Base-by-base conservation (phyloP, 208 protist genomes). In the Wallacemonas rigidus region DNA sequence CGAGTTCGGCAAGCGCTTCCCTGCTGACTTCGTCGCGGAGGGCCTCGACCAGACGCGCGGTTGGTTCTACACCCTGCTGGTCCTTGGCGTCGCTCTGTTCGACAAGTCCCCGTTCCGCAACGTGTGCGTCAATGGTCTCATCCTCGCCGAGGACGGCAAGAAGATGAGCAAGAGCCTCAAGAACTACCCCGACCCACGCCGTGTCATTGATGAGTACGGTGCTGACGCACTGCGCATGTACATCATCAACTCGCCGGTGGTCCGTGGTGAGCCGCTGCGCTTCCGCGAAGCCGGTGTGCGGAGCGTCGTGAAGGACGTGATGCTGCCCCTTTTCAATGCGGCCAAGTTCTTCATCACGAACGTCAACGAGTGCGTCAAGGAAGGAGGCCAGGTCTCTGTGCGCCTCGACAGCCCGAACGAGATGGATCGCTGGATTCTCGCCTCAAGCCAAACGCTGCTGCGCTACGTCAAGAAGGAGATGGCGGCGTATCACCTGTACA, bases 51-150 rank as follows among this genome's bases (percentile, higher is more conserved):
- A 99, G 85, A 99, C 98, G 4, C 88, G 98, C 55, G 98, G 98
- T 9, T 99, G 98, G 98, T 99, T 99, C 90, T 99, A 99, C 92
- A 99, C 99, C 1, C 86, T 99, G 2, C 87, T 99, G 41, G 99
- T 99, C 3, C 86, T 99, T 9, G 96, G 95, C 15, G 99, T 99
- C 43, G 97, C 98, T 3, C 94, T 99, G 14, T 99, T 99, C 81
- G 97, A 99, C 72, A 81, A 92, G 70, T 86, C 98, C 7, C 94
- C 99, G 11, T 99, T 99, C 90, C 98, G 99, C 79, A 99, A 99
- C 85, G 83, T 99, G 36, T 97, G 99, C 74, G 98, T 99, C 3
- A 99, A 99, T 79, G 99, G 99, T 38, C 90, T 99, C 11, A 97
- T 99, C 8, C 91, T 99, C 2, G 98, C 99, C 61, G 87, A 86